Conservation (phyloP, 495 filamentous ascomycete genomes). For the Filosporella fistucella region DNA sequence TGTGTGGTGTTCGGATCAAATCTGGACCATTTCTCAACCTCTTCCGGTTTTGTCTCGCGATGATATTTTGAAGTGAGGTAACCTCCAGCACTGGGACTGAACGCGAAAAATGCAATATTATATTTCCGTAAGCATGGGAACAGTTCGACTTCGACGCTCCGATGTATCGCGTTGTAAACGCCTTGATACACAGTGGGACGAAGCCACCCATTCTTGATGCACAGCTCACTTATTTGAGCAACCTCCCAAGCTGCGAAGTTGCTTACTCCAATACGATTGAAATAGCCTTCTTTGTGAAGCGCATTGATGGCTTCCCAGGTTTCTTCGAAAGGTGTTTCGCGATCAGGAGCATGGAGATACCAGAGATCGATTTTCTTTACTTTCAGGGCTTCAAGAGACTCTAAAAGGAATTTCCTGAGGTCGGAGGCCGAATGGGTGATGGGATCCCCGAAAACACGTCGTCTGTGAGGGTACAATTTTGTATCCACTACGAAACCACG, state of each 20-base stretch:
- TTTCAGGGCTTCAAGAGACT: slow-evolving; percentile 20
- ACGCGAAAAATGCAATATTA: slow-evolving; percentile 43
- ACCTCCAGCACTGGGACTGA: slow-evolving; percentile 48
- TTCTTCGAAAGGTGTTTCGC: slow-evolving; percentile 39
- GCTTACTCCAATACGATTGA: slow-evolving; percentile 39
- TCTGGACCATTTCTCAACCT: slow-evolving; percentile 62
- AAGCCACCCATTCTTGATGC: slow-evolving; percentile 46
- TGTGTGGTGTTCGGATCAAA: slow-evolving; percentile 37
- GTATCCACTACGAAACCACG: slow-evolving; percentile 48
- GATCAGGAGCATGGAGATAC: slow-evolving; percentile 48
- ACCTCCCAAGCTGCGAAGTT: slow-evolving; percentile 49
- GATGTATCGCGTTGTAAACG: slow-evolving; percentile 59
- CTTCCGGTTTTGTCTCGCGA: slow-evolving; percentile 1
- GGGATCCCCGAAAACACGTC: neutral
- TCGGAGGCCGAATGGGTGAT: slow-evolving; percentile 30
- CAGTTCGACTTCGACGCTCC: slow-evolving; percentile 44
- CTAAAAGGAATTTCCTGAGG: slow-evolving; percentile 28
- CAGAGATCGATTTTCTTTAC: slow-evolving; percentile 37
- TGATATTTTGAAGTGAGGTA: slow-evolving; percentile 36
- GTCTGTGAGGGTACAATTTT: slow-evolving; percentile 38
- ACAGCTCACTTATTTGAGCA: slow-evolving; percentile 43
- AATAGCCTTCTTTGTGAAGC: slow-evolving; percentile 41
- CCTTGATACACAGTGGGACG: slow-evolving; percentile 59
- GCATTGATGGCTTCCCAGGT: slow-evolving; percentile 42
- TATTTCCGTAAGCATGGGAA: slow-evolving; percentile 48